Evolutionary conservation across 164 flowering plant genomes (phyloP).

Genomic region (Dillenia turbinata): DNA sequence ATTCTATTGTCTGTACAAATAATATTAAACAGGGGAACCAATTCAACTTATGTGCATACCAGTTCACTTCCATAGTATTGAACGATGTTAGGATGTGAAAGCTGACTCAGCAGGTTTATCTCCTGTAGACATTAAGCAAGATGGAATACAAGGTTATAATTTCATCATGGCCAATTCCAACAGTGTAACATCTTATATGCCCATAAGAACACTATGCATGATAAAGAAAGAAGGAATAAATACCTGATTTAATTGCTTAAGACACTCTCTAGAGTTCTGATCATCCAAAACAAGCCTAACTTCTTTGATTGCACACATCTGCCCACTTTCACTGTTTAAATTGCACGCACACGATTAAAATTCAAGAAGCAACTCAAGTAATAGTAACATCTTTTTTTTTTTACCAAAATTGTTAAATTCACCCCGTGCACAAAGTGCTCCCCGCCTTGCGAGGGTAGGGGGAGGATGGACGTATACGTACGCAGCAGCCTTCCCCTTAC

Average conservation of each 20-base stretch:
- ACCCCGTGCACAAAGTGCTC: too few relatives aligned
- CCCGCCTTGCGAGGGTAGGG: too few relatives aligned
- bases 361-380: too few relatives aligned
- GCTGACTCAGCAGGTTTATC: slow-evolving; percentile 21
- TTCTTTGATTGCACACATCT: slow-evolving; percentile 67
- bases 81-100: slow-evolving; percentile 30
- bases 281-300: slow-evolving; percentile 47
- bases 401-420: too few relatives aligned
- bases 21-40: too few relatives aligned
- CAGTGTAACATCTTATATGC: too few relatives aligned
- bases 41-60: slow-evolving; percentile 2
- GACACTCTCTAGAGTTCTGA: slow-evolving; percentile 42
- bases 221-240: background rate
- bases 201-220: background rate
- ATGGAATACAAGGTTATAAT: background rate
- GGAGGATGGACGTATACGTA: too few relatives aligned
- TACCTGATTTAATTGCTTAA: slow-evolving; percentile 43
- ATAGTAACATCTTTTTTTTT: too few relatives aligned
- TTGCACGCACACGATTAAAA: too few relatives aligned
- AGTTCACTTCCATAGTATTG: slow-evolving; percentile 24
- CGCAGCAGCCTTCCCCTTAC: too few relatives aligned
- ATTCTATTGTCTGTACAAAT: too few relatives aligned
- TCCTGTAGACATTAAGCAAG: slow-evolving; percentile 16
- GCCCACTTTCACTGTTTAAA: slow-evolving; percentile 43
- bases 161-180: background rate